Percentiles rank a stretch among this genome's conserved stretches.
Evolutionary conservation across 2,329 filamentous ascomycete species (phyloP).

Genomic region (Xylariaceae sp.): DNA sequence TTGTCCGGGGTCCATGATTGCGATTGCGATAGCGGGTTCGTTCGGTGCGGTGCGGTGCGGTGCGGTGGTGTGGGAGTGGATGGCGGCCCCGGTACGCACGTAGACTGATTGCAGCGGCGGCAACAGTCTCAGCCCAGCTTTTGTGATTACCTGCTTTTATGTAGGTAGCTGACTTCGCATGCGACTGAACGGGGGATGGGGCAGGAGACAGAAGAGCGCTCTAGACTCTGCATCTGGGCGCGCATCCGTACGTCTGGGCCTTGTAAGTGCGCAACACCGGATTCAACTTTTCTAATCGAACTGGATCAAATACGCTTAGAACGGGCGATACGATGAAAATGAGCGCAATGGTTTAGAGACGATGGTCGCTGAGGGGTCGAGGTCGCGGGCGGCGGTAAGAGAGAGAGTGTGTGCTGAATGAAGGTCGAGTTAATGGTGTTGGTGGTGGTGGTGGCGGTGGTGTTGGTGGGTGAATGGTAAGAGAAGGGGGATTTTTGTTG

Average conservation of each 20-base stretch:
- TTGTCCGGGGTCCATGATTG: slow-evolving; percentile 41
- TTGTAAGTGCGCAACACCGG: slow-evolving; percentile 13
- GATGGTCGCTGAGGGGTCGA: background rate
- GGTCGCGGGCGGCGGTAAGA: background rate
- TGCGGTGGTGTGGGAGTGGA: background rate
- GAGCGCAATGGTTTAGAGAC: no score
- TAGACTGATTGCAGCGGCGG: no score
- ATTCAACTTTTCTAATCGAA: background rate
- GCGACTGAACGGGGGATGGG: slow-evolving; percentile 25
- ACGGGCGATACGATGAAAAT: background rate
- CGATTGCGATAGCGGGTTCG: no score
- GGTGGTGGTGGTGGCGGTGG: no score
- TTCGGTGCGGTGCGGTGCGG: slow-evolving; percentile 16
- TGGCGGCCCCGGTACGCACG: no score
- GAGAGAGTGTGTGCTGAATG: slow-evolving; percentile 5
- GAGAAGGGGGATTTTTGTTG: slow-evolving; percentile 24
- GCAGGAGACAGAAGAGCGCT: slow-evolving; percentile 15
- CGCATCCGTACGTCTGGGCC: slow-evolving; percentile 26
- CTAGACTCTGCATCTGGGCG: slow-evolving; percentile 24
- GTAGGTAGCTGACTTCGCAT: slow-evolving; percentile 28
- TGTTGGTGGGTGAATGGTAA: background rate
- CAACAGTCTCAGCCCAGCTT: slow-evolving; percentile 2
- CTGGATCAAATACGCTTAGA: background rate
- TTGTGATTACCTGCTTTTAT: slow-evolving; percentile 6
- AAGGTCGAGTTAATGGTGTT: background rate